Evolutionary conservation across 2,329 filamentous ascomycete genomes (phyloP), one percentile per base, ranked within the genome.

Genomic region (Ophiostoma novo-ulmi): DNA sequence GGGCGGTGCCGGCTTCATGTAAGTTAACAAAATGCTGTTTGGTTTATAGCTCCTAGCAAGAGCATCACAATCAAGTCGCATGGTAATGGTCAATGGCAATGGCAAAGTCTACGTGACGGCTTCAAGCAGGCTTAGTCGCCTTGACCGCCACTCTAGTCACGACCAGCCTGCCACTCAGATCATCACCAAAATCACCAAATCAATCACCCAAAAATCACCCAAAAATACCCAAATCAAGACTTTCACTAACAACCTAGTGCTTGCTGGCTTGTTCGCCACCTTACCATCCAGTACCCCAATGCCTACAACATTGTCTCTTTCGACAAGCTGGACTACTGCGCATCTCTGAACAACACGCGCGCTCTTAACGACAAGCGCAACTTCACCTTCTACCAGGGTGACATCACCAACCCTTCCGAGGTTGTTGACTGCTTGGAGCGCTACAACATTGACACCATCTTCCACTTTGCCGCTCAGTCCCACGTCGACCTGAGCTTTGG

Each of bases 1-100:
- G 26, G 92, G 92, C 68, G 92, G 91, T 70, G 91, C 91, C 73
- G 92, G 92, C 75, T 95, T 95, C 83, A 94, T 94, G 91, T 93
- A 83, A 79, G 89, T 48, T 48, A 7, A 1, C n/a, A 8, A 8
- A 20, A 20, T 20, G 17, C 44, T 66, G 7, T 36, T 36, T 52
- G 5, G 36, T 10, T 14, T 17, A 14, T 22, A 14, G 41, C 8
- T n/a, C n/a, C 5, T 7, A 13, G 44, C 44, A 20, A 48, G 44
- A 48, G 2, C 2, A 8, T 13, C 41, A 44, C 14, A 4, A 6
- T 6, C 41, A 1, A 5, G 13, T 17, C 17, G 17, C 5, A 39
- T 48, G 44, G 44, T 20, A 48, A 48, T 48, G 17, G 44, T 13
- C 31, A 31, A n/a, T 20, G 44, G 20, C 17, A n/a, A 48, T 48